phyloP scores from a whole-genome alignment of 2,329 filamentous ascomycete genomes.

The Pseudogymnoascus sp. region DNA sequence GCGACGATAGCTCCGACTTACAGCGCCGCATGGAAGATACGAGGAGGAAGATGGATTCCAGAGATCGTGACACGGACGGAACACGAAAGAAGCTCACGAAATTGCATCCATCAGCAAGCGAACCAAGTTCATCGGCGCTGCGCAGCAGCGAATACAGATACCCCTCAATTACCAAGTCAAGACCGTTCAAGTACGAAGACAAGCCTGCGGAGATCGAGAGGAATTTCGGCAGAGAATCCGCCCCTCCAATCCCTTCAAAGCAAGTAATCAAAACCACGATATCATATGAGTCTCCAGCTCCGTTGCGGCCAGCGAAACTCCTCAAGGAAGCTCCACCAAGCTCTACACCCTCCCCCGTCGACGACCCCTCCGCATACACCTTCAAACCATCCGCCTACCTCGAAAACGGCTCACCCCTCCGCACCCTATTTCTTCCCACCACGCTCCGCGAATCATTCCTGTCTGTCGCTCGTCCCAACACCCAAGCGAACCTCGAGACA shows the following conservation, averaged over 20 bases:
- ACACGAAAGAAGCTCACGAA: constrained; percentile 23
- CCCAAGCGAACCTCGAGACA: constrained; percentile 74
- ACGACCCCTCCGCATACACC: constrained; percentile 44
- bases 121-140: constrained; percentile 13
- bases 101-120: constrained; percentile 17
- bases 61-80: constrained; percentile 12
- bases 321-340: constrained; percentile 17
- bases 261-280: neutral
- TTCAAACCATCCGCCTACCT: constrained; percentile 81
- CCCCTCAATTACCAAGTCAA: constrained; percentile 45
- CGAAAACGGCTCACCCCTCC: constrained; percentile 78
- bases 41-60: constrained; percentile 31
- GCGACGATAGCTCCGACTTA: constrained; percentile 35
- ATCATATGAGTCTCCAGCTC: constrained; percentile 12
- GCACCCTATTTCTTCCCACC: constrained; percentile 78
- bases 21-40: constrained; percentile 44
- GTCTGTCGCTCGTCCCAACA: constrained; percentile 65
- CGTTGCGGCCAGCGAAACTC: constrained; percentile 18
- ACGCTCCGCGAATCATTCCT: constrained; percentile 69
- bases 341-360: constrained; percentile 12
- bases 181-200: constrained; percentile 36
- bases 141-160: constrained; percentile 40
- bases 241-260: constrained; percentile 26
- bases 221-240: neutral
- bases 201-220: constrained; percentile 2